Evolutionary conservation across 2,329 filamentous ascomycete genomes (phyloP), one percentile per base, ranked within the genome.

Genomic region (Sordariomycetes sp.): DNA sequence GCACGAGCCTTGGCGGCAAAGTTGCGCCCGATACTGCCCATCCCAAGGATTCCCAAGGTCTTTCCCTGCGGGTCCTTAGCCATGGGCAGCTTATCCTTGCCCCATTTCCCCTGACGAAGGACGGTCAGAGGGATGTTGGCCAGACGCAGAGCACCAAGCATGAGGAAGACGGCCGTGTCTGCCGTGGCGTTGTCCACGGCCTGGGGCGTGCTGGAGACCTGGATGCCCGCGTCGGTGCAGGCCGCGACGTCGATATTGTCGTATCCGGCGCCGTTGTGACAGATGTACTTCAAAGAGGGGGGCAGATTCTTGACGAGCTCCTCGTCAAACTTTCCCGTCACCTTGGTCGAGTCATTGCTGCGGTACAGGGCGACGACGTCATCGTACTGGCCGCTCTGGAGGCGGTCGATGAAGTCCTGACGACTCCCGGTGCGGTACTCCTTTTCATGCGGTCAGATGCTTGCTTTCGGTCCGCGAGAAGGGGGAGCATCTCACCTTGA

Each of bases 141-240:
- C 21, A 15, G 72, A 21, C 82, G 66, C 24, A 86, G 57, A 1
- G 80, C 77, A 4, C 79, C 82, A 14, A 86, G 60, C 35, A 86
- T 79, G 3, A 86, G 59, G 48, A 83, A 85, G 50, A 85, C 73
- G 42, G 75, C 78, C 6, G 72, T 68, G 23, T 25, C 23, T 4
- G 82, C 82, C 0, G 82, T 86, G 5, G 80, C 72, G 50, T 82
- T 75, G 48, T 83, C 73, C 12, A 81, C 77, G 1, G 75, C 74
- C 0, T 68, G 74, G 14, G 80, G 81, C 2, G 77, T 72, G 48
- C 85, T 83, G 32, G 79, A 81, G 17, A 86, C 73, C 8, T 62
- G 63, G 33, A 86, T 68, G 16, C 61, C 62, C 5, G 37, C 39
- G 8, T 38, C 18, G 2, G 70, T 75, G 57, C 79, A 83, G 19